Base-by-base conservation (phyloP, 2,329 filamentous ascomycete species). In the Bisporella sp. region DNA sequence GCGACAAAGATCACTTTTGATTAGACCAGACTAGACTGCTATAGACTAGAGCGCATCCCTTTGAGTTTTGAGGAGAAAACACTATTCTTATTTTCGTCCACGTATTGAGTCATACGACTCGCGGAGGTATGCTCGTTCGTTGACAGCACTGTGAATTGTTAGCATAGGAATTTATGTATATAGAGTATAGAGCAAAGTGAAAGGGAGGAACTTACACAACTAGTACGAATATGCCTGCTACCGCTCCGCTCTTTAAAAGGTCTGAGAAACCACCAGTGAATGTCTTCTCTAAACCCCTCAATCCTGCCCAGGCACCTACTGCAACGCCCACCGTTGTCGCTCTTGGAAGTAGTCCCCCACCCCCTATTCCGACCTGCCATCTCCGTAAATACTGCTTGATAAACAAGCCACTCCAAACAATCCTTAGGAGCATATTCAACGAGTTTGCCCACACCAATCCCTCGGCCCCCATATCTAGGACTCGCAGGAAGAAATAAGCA, bases 1-100 rank as follows among this genome's bases (percentile, higher is more conserved):
- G 84, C 88, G 31, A 93, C 86, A 51, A 96, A 96, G 76, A 95
- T 96, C 66, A 91, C 82, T 44, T 96, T 96, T 73, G 89, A 95
- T 64, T 79, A 59, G 30, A 54, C n/a, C 46, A 43, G 9, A 47
- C 33, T 12, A 28, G 35, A 37, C 5, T 2, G 46, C 13, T 50
- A 50, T 35, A 46, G 37, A n/a, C 48, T 31, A 45, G 3, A 21
- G 21, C 21, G 21, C 21, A 21, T 21, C 21, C 21, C 21, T 21
- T 3, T 21, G 21, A 21, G 21, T 21, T 21, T 21, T 21, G 21
- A 21, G 21, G 21, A 21, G 21, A 21, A 21, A 21, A 21, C 3
- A 21, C 21, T 21, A 21, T 21, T 5, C n/a, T 45, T 12, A n/a
- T 30, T 49, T 45, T 51, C 60, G 59, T 32, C 66, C 69, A 50